phyloP scores from a whole-genome alignment of 257 asterid genomes.

The Gentiana macrophylla region DNA sequence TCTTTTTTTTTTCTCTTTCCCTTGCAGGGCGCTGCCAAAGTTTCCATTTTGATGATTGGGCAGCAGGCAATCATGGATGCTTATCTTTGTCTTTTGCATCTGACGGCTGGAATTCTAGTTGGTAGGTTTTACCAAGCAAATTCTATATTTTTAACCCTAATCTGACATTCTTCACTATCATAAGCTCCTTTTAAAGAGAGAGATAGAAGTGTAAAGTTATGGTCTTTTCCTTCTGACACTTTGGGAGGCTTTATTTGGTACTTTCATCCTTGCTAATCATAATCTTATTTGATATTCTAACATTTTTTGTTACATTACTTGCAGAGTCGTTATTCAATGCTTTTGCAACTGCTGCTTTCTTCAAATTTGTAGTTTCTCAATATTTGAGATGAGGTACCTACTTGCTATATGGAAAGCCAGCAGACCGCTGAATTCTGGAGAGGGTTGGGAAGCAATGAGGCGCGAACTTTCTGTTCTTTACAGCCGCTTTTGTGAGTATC shows the following conservation, averaged over 20 bases:
- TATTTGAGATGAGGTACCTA: slow-evolving; percentile 96
- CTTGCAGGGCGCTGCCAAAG: slow-evolving; percentile 96
- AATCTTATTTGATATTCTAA: too few relatives aligned
- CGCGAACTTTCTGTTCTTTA: slow-evolving; percentile 91
- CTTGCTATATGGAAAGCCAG: slow-evolving; percentile 97
- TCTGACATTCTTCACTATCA: too few relatives aligned
- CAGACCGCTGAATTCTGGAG: slow-evolving; percentile 67
- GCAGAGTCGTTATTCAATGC: slow-evolving; percentile 95
- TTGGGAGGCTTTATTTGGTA: neutral
- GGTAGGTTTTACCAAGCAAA: slow-evolving; percentile 40
- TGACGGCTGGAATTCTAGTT: slow-evolving; percentile 95
- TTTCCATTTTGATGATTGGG: slow-evolving; percentile 86
- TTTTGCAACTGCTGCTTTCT: slow-evolving; percentile 96
- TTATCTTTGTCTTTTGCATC: slow-evolving; percentile 91
- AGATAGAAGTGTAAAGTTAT: too few relatives aligned
- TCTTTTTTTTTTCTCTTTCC: slow-evolving; percentile 3
- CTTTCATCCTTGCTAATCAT: neutral
- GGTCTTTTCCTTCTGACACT: neutral
- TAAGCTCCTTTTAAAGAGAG: too few relatives aligned
- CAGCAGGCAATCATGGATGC: slow-evolving; percentile 99
- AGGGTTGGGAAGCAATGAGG: slow-evolving; percentile 93
- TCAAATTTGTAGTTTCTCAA: slow-evolving; percentile 98
- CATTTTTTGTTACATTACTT: slow-evolving; percentile 10
- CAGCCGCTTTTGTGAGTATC: slow-evolving; percentile 90
- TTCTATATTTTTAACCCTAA: neutral